Base-by-base conservation (phyloP, 169 alveolate genomes). In the Babesia divergens region DNA sequence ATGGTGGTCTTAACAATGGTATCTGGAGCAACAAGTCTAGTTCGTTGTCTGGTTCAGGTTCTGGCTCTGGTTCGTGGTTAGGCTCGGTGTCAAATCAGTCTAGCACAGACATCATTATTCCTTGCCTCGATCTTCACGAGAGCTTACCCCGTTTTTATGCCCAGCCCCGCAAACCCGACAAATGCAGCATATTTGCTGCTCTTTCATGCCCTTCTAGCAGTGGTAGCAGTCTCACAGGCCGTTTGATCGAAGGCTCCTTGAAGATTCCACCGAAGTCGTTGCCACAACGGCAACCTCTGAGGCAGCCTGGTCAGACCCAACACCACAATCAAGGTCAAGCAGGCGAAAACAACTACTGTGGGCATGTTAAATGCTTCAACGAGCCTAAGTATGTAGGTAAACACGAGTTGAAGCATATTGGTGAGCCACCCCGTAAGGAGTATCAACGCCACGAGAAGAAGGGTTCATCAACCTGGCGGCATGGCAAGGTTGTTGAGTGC, bases 1-100 rank as follows among this genome's bases (percentile, higher is more conserved):
- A 62, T 20, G 72, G 72, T 24, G 59, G 72, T 13, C 14, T 38
- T 34, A 62, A 34, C 47, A 40, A 40, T 40, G 47, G 59, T 31
- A 62, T 62, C 28, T 62, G 72, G 72, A 24, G 16, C 42, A 62
- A 47, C 34, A 62, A 49, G 3, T 29, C 60, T 32, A 14, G 28
- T 14, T 5, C 47, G 20, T 44, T 26, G 26, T 6, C n/a, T n/a
- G n/a, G n/a, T n/a, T n/a, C n/a, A n/a, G n/a, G n/a, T n/a, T n/a
- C n/a, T n/a, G n/a, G n/a, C n/a, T n/a, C n/a, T n/a, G n/a, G n/a
- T n/a, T n/a, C n/a, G n/a, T n/a, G n/a, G n/a, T n/a, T n/a, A n/a
- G n/a, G n/a, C n/a, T n/a, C n/a, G n/a, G n/a, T n/a, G n/a, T n/a
- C n/a, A n/a, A n/a, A n/a, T n/a, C n/a, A n/a, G n/a, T n/a, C n/a